Base-by-base conservation (phyloP, 345 rosid genomes). In the Populus davidiana region DNA sequence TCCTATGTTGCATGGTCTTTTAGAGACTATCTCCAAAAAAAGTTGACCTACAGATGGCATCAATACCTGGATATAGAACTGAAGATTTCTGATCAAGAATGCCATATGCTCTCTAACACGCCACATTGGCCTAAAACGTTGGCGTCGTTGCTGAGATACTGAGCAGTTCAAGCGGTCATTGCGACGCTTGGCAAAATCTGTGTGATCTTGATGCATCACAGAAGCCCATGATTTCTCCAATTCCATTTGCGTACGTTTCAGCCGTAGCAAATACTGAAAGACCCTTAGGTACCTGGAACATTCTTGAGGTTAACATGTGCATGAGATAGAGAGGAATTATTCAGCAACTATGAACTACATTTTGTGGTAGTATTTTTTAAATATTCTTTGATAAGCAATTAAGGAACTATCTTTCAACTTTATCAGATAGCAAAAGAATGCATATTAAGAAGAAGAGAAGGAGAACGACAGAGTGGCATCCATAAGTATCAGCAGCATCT, bases 201-300 rank as follows among this genome's bases (percentile, higher is more conserved):
- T 82, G 85, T 91, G 97, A 82, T 91, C 98, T 85, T 95, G 98
- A 82, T 93, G 96, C 99, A 92, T 95, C 81, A 89, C 98, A 81
- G 97, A 90, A 29, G 97, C 99, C 99, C 99, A 95, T 81, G 97
- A 93, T 83, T 95, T 95, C 84, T 95, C 99, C 88, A 95, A 83
- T 82, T 95, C 99, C 97, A 95, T 90, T 82, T 93, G 99, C 36
- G 99, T 91, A 80, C 97, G 86, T 78, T 93, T 93, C 56, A 95
- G 94, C 80, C 93, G 87, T 83, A 95, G 82, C 85, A 95, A 87
- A 83, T 95, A 95, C 75, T 90, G 98, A 88, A 95, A 95, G 71
- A 95, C 88, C 84, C 80, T 91, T 68, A 86, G 87, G 79, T 93
- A 95, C 91, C 99, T 95, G 87, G 62, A 83, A 67, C 77, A 81